A percentile compares a stretch with the other conserved stretches of the same genome.
Evolutionary conservation across 495 filamentous ascomycete genomes (phyloP).

Genomic region (Amorphotheca resinae): DNA sequence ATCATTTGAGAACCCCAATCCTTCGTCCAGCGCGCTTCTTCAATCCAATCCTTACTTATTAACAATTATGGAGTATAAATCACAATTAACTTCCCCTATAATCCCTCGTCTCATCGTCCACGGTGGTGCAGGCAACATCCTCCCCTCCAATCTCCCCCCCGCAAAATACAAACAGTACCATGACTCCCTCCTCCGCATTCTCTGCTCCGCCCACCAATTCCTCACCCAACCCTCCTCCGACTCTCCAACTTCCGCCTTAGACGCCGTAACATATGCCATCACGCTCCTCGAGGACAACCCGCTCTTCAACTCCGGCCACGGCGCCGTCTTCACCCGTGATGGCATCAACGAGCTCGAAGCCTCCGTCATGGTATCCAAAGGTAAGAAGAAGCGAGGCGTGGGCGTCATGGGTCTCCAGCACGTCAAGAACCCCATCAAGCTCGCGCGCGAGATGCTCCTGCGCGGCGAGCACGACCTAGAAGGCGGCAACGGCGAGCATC

Average conservation of each 20-base stretch:
- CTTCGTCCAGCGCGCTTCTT: no score
- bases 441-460: constrained; percentile 62
- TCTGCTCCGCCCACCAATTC: constrained; percentile 19
- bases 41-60: no score
- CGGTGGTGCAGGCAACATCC: constrained; percentile 77
- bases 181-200: constrained; percentile 49
- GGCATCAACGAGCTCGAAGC: constrained; percentile 83
- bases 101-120: constrained; percentile 39
- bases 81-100: constrained; percentile 1
- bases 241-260: constrained; percentile 36
- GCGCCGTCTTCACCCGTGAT: constrained; percentile 73
- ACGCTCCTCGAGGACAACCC: constrained; percentile 64
- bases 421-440: constrained; percentile 66
- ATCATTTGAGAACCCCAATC: no score
- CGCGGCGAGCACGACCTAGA: constrained; percentile 40
- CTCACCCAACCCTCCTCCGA: constrained; percentile 14
- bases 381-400: constrained; percentile 59
- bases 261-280: constrained; percentile 66
- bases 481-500: constrained; percentile 23
- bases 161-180: constrained; percentile 47
- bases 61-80: constrained; percentile 19
- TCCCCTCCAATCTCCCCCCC: constrained; percentile 50
- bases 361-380: constrained; percentile 76
- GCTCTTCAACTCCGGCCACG: constrained; percentile 77
- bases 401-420: constrained; percentile 58